Conservation (phyloP, 345 rosid species). For the Rhizophora mangle region DNA sequence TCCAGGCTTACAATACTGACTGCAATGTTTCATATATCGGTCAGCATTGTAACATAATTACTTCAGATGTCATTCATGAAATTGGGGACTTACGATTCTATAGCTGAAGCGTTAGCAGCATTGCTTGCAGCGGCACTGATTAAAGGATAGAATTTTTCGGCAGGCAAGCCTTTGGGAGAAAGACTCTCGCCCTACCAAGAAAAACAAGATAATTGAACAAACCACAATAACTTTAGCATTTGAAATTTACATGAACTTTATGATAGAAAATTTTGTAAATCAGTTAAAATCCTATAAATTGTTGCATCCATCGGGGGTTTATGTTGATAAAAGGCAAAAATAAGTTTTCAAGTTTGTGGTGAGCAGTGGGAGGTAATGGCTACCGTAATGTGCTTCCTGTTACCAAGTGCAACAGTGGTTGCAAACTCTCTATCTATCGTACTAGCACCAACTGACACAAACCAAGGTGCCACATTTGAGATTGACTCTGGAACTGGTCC, state of each 20-base stretch:
- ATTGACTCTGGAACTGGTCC: background rate
- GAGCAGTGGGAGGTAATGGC: too few relatives aligned
- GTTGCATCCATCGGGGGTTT: background rate
- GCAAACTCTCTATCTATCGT: constrained; percentile 8
- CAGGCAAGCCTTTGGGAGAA: constrained; percentile 12
- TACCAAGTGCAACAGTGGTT: background rate
- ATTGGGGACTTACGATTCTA: constrained; percentile 13
- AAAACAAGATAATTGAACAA: background rate
- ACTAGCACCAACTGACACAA: constrained; percentile 9
- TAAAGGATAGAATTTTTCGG: constrained; percentile 16
- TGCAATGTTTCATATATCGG: constrained; percentile 2
- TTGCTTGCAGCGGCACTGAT: constrained; percentile 12
- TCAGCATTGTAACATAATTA: background rate
- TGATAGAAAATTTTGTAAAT: background rate
- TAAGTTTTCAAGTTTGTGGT: background rate
- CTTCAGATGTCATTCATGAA: background rate
- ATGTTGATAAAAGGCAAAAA: background rate
- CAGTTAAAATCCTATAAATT: background rate
- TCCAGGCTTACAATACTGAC: constrained; percentile 14
- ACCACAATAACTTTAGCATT: background rate
- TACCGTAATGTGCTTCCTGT: constrained; percentile 20
- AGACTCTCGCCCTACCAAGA: constrained; percentile 21
- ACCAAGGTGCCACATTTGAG: constrained; percentile 13
- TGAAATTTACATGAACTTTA: background rate
- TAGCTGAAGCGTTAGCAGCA: background rate